A percentile compares a stretch with the other conserved stretches of the same genome.
phyloP scores from a whole-genome alignment of 2,329 filamentous ascomycete species.

The Fusarium camptoceras region DNA sequence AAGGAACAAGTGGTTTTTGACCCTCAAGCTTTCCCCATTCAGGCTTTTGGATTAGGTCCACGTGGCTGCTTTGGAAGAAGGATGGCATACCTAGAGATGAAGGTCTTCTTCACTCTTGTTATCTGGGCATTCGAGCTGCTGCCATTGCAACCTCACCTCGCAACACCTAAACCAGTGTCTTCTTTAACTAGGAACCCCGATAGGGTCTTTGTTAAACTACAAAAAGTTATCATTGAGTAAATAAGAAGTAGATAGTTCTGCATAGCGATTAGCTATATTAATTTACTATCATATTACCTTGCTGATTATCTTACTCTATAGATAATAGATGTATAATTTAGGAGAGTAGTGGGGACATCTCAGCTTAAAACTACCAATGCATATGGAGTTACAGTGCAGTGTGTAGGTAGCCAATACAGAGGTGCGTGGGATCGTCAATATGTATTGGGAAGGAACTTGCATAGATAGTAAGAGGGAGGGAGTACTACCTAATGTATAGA shows the following conservation, averaged over 20 bases:
- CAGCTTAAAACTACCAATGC: too few relatives aligned
- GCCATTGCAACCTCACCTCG: background rate
- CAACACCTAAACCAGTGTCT: background rate
- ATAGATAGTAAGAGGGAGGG: too few relatives aligned
- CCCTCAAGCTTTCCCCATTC: slow-evolving; percentile 46
- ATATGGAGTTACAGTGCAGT: too few relatives aligned
- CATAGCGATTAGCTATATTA: background rate
- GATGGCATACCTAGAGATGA: slow-evolving; percentile 48
- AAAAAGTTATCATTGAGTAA: background rate
- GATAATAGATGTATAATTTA: too few relatives aligned
- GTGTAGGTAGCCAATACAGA: too few relatives aligned
- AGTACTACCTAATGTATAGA: too few relatives aligned
- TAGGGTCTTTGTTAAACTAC: slow-evolving; percentile 1
- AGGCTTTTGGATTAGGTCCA: slow-evolving; percentile 52
- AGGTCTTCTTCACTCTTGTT: slow-evolving; percentile 45
- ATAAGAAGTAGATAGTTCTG: background rate
- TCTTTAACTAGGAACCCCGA: slow-evolving; percentile 12
- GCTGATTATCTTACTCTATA: background rate
- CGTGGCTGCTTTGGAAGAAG: slow-evolving; percentile 53
- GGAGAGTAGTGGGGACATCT: too few relatives aligned
- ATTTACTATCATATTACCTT: background rate
- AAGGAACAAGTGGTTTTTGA: slow-evolving; percentile 42
- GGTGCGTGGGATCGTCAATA: too few relatives aligned
- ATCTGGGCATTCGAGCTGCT: slow-evolving; percentile 46
- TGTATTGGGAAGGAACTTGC: too few relatives aligned